Conservation (phyloP, 768 basidiomycete species). For the Mycena rebaudengoi region DNA sequence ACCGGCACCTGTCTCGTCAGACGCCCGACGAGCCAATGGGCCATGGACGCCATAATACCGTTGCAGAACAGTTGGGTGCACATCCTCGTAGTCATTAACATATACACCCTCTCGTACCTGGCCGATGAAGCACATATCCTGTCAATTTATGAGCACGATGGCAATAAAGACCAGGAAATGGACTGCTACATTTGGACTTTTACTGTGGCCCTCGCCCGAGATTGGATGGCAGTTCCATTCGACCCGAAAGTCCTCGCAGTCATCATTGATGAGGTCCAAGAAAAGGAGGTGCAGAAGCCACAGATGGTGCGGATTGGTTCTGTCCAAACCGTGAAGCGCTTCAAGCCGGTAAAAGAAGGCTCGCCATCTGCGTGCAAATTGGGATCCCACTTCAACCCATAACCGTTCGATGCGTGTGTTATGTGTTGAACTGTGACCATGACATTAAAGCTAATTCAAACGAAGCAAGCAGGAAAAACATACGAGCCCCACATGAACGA, state of each 20-base stretch:
- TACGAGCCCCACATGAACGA: slow-evolving; percentile 23
- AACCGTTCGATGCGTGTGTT: slow-evolving; percentile 11
- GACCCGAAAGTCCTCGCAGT: slow-evolving; percentile 20
- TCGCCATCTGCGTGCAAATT: slow-evolving; percentile 6
- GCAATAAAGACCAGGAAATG: no score
- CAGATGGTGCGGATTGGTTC: background rate
- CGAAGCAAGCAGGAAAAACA: background rate
- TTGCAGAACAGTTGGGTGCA: background rate
- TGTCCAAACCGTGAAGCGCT: background rate
- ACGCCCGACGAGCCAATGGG: background rate
- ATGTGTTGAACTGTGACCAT: slow-evolving; percentile 22
- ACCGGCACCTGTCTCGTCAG: background rate
- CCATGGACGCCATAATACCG: slow-evolving; percentile 2
- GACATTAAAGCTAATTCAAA: slow-evolving; percentile 36
- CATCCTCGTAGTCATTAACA: background rate
- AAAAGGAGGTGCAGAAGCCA: slow-evolving; percentile 9
- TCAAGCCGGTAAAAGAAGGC: slow-evolving; percentile 5
- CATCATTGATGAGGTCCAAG: slow-evolving; percentile 5
- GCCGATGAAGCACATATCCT: slow-evolving; percentile 6
- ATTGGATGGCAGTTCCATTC: slow-evolving; percentile 32
- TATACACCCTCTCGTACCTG: background rate
- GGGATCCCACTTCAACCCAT: slow-evolving; percentile 9
- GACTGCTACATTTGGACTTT: slow-evolving; percentile 14
- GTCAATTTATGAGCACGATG: background rate
- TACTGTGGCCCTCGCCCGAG: slow-evolving; percentile 26